phyloP scores from a whole-genome alignment of 2,329 filamentous ascomycete genomes.

The Beauveria brongniartii region DNA sequence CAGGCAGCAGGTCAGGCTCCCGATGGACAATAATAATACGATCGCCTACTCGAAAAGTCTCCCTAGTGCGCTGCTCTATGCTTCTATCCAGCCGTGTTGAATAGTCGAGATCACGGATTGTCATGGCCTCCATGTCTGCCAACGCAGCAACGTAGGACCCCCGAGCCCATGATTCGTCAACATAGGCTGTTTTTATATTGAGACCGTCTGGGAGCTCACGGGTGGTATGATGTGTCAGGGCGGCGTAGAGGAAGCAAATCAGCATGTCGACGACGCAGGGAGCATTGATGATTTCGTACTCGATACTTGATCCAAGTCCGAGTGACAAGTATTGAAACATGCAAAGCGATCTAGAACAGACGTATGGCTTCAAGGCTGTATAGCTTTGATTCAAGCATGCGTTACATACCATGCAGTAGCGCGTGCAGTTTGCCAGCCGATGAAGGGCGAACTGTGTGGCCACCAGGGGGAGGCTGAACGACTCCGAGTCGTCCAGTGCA shows the following conservation, averaged over 20 bases:
- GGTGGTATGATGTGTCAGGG: constrained; percentile 33
- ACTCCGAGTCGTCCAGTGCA: constrained; percentile 20
- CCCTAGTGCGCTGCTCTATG: neutral
- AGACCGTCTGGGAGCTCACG: constrained; percentile 38
- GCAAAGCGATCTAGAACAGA: constrained; percentile 69
- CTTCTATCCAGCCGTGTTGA: neutral
- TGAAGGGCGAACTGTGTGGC: constrained; percentile 70
- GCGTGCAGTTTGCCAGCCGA: constrained; percentile 71
- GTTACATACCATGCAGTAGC: constrained; percentile 84
- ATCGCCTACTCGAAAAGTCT: neutral
- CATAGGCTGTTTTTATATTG: constrained; percentile 25
- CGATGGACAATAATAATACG: neutral
- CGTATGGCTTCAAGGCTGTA: constrained; percentile 66
- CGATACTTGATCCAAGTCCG: constrained; percentile 78
- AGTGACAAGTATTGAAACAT: constrained; percentile 81
- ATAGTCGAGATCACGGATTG: neutral
- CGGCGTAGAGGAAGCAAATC: constrained; percentile 69
- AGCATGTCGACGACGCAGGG: constrained; percentile 80
- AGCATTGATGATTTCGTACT: constrained; percentile 73
- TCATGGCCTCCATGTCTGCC: neutral
- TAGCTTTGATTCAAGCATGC: constrained; percentile 56
- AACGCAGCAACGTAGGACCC: neutral
- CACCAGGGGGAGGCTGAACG: constrained; percentile 44
- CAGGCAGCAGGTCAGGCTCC: neutral
- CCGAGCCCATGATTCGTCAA: constrained; percentile 3